A percentile compares a stretch with the other conserved stretches of the same genome.
phyloP scores from a whole-genome alignment of 352 stramenopile species.

The Paralagenidium karlingii region DNA sequence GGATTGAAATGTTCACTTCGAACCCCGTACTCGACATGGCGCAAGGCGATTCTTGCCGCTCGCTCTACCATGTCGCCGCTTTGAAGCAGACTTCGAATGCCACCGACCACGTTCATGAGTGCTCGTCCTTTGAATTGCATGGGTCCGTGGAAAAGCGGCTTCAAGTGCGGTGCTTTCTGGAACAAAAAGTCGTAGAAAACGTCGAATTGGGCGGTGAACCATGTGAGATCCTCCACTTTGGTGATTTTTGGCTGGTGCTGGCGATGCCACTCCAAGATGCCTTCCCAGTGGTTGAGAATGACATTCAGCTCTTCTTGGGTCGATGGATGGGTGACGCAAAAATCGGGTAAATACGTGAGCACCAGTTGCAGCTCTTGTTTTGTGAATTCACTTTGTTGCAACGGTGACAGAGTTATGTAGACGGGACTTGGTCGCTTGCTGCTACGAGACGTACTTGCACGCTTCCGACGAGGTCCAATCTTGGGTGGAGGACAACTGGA shows the following conservation, averaged over 20 bases:
- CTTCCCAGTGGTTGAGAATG: conserved; percentile 14
- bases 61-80: conserved; percentile 13
- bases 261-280: too few species aligned
- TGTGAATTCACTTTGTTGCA: too few species aligned
- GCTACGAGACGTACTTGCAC: too few species aligned
- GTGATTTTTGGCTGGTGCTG: too few species aligned
- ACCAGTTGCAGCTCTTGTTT: conserved; percentile 9
- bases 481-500: too few species aligned
- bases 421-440: too few species aligned
- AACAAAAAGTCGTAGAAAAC: conserved; percentile 30
- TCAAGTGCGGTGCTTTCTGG: conserved; percentile 16
- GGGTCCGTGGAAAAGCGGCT: conserved; percentile 22
- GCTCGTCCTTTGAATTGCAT: conserved; percentile 27
- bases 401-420: too few species aligned
- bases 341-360: conserved; percentile 15
- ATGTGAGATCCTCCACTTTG: too few species aligned
- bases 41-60: conserved; percentile 11
- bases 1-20: conserved; percentile 20
- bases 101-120: conserved; percentile 21
- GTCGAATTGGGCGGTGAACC: conserved; percentile 22
- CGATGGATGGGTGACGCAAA: conserved; percentile 9
- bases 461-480: too few species aligned
- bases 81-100: conserved; percentile 21
- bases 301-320: conserved; percentile 9
- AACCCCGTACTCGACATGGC: conserved; percentile 25